These are phyloP conservation scores for Claviceps sp. DNA, from an alignment of 2,329 filamentous ascomycete genomes.

Conservation along the genomic window DNA sequence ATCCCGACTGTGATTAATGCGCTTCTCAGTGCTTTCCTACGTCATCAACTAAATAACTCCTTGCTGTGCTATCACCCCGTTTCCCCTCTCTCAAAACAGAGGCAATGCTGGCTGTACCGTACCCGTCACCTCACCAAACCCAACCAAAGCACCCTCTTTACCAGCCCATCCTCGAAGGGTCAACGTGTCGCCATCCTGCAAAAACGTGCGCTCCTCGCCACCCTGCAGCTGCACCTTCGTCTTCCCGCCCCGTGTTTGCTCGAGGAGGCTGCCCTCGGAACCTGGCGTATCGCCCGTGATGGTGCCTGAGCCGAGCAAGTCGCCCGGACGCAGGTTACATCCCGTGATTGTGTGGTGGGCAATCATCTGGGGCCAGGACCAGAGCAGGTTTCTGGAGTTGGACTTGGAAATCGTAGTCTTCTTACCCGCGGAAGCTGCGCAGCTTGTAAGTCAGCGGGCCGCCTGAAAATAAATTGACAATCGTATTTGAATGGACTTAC, in stretches of 20 bases:
- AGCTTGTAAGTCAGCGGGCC: not conserved
- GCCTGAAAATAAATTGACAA: not conserved
- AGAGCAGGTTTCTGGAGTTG: conserved; percentile 42
- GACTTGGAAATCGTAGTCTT: conserved; percentile 21
- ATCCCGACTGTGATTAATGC: too few species aligned
- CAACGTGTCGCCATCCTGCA: conserved; percentile 62
- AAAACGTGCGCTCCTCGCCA: conserved; percentile 55
- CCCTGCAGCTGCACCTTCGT: conserved; percentile 44
- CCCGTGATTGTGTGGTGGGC: conserved; percentile 69
- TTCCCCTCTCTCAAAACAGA: conserved; percentile 13
- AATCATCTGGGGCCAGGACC: conserved; percentile 75
- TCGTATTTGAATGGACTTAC: conserved; percentile 14
- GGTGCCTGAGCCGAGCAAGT: conserved; percentile 66
- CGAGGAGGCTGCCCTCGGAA: conserved; percentile 55
- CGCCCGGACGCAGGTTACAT: conserved; percentile 60
- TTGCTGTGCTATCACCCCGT: not conserved
- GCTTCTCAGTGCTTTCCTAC: too few species aligned
- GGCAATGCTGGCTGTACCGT: conserved; percentile 31
- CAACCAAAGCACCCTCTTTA: conserved; percentile 52
- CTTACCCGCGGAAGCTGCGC: conserved; percentile 18
- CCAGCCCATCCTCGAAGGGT: conserved; percentile 54
- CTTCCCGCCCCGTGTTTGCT: conserved; percentile 60
- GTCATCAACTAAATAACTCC: too few species aligned
- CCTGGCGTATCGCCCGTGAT: conserved; percentile 53
- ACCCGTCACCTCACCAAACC: conserved; percentile 62